These are phyloP conservation scores for Globisporangium sylvaticum DNA, from an alignment of 352 stramenopile genomes.

Conservation along the genomic window DNA sequence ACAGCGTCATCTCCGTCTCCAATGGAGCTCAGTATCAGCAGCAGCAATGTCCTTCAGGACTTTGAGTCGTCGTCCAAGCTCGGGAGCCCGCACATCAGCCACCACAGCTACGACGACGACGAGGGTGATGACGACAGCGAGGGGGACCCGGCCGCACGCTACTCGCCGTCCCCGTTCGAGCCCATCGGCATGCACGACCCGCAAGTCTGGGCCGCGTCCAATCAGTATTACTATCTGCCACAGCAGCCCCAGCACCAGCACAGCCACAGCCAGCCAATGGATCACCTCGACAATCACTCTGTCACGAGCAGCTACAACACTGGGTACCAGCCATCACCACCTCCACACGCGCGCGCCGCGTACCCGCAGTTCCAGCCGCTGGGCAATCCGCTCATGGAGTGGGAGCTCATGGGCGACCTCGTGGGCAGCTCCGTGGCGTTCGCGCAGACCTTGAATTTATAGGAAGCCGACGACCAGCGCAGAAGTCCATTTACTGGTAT, in stretches of 20 bases:
- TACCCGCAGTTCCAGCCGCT: slow-evolving; percentile 1
- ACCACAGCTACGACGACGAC: background rate
- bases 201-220: background rate
- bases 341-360: background rate
- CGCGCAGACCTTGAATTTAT: slow-evolving; percentile 9
- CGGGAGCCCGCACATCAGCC: background rate
- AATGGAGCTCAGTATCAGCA: background rate
- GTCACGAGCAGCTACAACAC: background rate
- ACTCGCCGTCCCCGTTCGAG: background rate
- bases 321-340: background rate
- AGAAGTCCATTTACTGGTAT: background rate
- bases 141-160: background rate
- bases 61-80: background rate
- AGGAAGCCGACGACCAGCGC: background rate
- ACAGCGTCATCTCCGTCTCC: background rate
- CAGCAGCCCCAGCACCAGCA: background rate
- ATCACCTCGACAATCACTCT: background rate
- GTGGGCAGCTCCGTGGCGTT: slow-evolving; percentile 7
- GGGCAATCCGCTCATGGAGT: background rate
- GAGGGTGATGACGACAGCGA: background rate
- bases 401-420: background rate
- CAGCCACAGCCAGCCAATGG: background rate
- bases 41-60: background rate
- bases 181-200: slow-evolving; percentile 1
- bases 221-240: background rate